Conservation (phyloP, 306 rosid genomes). For the Prunus campanulata region DNA sequence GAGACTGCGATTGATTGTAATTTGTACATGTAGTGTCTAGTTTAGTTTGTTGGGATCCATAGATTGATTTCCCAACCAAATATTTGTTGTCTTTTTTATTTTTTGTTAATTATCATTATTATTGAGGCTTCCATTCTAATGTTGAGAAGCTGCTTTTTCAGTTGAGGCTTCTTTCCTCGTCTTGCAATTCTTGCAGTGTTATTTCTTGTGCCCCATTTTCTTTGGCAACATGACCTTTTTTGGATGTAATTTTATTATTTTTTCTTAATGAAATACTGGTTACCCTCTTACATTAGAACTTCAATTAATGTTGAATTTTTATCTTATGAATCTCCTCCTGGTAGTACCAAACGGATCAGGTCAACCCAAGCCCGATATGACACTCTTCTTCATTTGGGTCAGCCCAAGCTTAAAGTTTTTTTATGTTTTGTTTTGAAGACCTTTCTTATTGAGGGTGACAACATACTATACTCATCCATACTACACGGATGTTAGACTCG, state of each 20-base stretch:
- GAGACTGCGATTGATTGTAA: conserved; percentile 51
- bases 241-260: neutral
- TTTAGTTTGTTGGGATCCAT: conserved; percentile 42
- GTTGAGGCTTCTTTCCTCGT: conserved; percentile 38
- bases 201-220: neutral
- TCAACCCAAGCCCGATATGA: too few relatives aligned
- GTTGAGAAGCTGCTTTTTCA: conserved; percentile 54
- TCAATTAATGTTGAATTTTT: too few relatives aligned
- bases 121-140: conserved; percentile 61
- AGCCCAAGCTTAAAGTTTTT: too few relatives aligned
- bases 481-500: accelerated
- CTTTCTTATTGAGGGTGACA: too few relatives aligned
- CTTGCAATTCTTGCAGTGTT: conserved; percentile 38
- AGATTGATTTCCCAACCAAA: conserved; percentile 47
- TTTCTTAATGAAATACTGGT: neutral
- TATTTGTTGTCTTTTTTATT: conserved; percentile 29
- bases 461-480: too few relatives aligned
- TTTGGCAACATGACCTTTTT: neutral
- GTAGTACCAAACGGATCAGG: too few relatives aligned
- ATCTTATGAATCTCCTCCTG: too few relatives aligned
- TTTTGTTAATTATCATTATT: conserved; percentile 21
- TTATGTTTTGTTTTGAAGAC: too few relatives aligned
- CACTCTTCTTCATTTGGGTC: too few relatives aligned
- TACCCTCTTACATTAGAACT: too few relatives aligned
- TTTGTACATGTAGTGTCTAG: conserved; percentile 46